Evolutionary conservation across 1,284 basidiomycete species (phyloP), one percentile per base, ranked within the genome.

Genomic region (Sanghuangporus weigelae): DNA sequence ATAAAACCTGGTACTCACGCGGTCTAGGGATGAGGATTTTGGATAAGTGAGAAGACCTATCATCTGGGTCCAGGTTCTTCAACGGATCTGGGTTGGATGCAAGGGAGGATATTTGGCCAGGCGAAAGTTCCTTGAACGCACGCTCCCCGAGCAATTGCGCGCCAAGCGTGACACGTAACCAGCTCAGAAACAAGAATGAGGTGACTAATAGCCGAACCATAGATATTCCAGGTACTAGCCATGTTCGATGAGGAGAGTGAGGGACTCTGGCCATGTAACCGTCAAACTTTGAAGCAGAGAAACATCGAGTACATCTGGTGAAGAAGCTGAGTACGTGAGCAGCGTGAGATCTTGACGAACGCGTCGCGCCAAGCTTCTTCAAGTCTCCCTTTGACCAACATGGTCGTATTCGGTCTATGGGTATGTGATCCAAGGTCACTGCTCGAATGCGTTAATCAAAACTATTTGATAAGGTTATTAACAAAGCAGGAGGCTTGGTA

Each of bases 401-500:
- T 93, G 88, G 81, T 89, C 64, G 85, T 92, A 72, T 92, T 84
- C 72, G 85, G 87, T 68, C 83, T 96, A 60, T 95, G 93, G 90
- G 90, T 90, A 77, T 23, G 60, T 36, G 4, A 23, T 19, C 16
- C n/a, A 19, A 38, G 26, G 0, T 14, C 16, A 26, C 14, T 64
- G 71, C 66, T 69, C 69, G 31, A 66, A 36, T 54, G 36, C 53
- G 14, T 21, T 62, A 59, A 39, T 48, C 50, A 62, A 51, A 63
- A 44, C 64, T 64, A n/a, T n/a, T n/a, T n/a, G n/a, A n/a, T n/a
- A n/a, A 92, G 95, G 91, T 98, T 66, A 98, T 99, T 73, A 99
- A 98, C 79, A 99, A 99, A 79, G 97, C 97, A 16, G 96, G 96
- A 31, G 97, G 96, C 16, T 84, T 99, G 48, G 92, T 98, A 64